Percentiles rank a stretch among this genome's conserved stretches.
Evolutionary conservation across 805 yeast species (phyloP).

Genomic region (Lachancea thermotolerans): DNA sequence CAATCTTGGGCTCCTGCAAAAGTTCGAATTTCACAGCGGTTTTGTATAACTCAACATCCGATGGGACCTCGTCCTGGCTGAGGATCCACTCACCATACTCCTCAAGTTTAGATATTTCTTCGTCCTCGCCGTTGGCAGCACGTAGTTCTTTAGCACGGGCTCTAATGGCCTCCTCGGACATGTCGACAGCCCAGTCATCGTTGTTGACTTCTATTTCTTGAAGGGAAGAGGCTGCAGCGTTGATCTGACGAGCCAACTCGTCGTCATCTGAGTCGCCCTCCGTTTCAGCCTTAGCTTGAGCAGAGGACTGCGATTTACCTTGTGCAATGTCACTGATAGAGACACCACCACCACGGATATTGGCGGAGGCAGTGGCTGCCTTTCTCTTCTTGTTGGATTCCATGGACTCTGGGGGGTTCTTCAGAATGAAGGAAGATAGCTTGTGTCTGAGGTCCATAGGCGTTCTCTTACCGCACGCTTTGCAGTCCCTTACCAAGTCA

Average conservation of each 20-base stretch:
- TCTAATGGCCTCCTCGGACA: constrained; percentile 91
- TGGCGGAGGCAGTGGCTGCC: constrained; percentile 84
- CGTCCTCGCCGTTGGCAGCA: constrained; percentile 43
- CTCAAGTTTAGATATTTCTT: constrained; percentile 46
- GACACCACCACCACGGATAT: constrained; percentile 81
- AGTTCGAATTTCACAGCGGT: constrained; percentile 77
- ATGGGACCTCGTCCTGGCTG: constrained; percentile 55
- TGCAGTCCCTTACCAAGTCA: constrained; percentile 82
- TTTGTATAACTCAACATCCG: constrained; percentile 88
- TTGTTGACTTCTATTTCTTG: constrained; percentile 64
- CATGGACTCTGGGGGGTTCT: constrained; percentile 74
- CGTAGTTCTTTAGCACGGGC: constrained; percentile 86
- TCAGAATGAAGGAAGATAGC: constrained; percentile 76
- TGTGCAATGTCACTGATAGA: constrained; percentile 74
- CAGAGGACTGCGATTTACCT: constrained; percentile 34
- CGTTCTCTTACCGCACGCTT: constrained; percentile 94
- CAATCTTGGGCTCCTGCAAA: constrained; percentile 62
- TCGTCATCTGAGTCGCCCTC: constrained; percentile 55
- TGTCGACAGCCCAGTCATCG: constrained; percentile 96
- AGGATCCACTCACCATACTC: constrained; percentile 88
- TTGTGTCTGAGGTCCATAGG: constrained; percentile 80
- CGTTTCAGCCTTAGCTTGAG: constrained; percentile 28
- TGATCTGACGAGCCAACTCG: constrained; percentile 68
- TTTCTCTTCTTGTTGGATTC: constrained; percentile 56
- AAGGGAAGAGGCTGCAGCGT: constrained; percentile 73